Evolutionary conservation across 768 basidiomycete genomes (phyloP), one percentile per base, ranked within the genome.

Genomic region (Neoboletus brunneissimus): DNA sequence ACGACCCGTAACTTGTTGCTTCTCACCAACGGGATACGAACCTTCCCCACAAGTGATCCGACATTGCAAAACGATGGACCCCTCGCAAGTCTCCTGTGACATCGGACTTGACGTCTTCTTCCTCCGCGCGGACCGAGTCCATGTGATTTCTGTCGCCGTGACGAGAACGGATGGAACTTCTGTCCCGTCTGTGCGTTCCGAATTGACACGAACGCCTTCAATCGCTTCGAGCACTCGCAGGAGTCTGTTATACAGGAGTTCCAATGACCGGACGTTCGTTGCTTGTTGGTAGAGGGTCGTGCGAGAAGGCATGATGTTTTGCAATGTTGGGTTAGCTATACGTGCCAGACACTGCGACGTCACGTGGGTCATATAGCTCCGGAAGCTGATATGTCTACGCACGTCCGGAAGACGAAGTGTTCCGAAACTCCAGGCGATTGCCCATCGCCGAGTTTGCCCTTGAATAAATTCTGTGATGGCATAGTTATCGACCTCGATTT

Each of bases 361-460:
- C 16, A 25, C 40, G 77, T 73, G 5, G 75, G 73, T 23, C 73
- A 70, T 8, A 40, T n/a, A 15, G 22, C 25, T 29, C 35, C 31
- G 13, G 20, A 31, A 54, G 22, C 40, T 35, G 25, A 23, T 15
- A 37, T 18, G 27, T 46, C 12, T 29, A 76, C 90, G 50, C 67
- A 94, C 96, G 59, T 97, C 93, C 1, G 91, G 86, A 31, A 97
- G 73, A 8, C 84, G 83, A 15, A 68, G 68, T 29, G 80, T 78
- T 2, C 73, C 75, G 52, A 87, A 85, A 0, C 90, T 94, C 96
- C 96, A 98, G 0, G 82, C 92, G 2, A 98, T 72, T 0, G 87
- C 91, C 94, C 94, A 98, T n/a, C 97, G 82, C 2, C 88, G 80
- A 0, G 96, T 98, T 54, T 87, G 83, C 0, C 95, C 92, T 72